These are phyloP conservation scores for Acmispon strigosus DNA, from an alignment of 306 rosid species.

Conservation along the genomic window DNA sequence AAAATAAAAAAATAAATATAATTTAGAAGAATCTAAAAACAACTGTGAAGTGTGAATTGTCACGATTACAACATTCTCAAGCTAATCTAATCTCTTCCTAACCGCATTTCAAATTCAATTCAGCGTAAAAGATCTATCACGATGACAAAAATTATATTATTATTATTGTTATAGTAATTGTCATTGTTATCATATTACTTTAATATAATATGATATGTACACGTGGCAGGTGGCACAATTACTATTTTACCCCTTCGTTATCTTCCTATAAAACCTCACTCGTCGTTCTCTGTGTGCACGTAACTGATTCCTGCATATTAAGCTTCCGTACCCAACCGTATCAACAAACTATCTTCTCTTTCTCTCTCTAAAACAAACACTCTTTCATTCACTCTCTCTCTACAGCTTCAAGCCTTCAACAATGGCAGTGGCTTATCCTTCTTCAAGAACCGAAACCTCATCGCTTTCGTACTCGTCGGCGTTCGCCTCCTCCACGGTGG, in stretches of 20 bases:
- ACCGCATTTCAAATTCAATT: background rate
- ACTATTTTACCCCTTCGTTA: background rate
- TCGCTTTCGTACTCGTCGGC: constrained; percentile 23
- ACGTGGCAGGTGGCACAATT: background rate
- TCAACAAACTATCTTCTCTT: background rate
- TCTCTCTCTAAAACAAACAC: background rate
- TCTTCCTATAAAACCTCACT: constrained; percentile 1
- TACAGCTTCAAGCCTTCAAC: background rate
- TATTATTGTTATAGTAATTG: no score
- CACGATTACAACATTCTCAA: background rate
- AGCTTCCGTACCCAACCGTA: background rate
- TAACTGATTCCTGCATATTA: background rate
- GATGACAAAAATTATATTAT: background rate
- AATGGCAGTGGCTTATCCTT: constrained; percentile 14
- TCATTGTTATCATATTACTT: no score
- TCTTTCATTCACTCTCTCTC: background rate
- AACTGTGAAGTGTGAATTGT: background rate
- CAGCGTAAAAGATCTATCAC: background rate
- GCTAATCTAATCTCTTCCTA: background rate
- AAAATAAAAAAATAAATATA: background rate
- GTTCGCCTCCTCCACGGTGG: constrained; percentile 44
- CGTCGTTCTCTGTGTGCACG: background rate
- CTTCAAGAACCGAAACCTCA: constrained; percentile 26
- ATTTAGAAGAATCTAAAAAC: background rate
- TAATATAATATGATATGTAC: background rate